Evolutionary conservation across 2,329 filamentous ascomycete genomes (phyloP).

Genomic region (Stagonosporopsis chrysanthemi): DNA sequence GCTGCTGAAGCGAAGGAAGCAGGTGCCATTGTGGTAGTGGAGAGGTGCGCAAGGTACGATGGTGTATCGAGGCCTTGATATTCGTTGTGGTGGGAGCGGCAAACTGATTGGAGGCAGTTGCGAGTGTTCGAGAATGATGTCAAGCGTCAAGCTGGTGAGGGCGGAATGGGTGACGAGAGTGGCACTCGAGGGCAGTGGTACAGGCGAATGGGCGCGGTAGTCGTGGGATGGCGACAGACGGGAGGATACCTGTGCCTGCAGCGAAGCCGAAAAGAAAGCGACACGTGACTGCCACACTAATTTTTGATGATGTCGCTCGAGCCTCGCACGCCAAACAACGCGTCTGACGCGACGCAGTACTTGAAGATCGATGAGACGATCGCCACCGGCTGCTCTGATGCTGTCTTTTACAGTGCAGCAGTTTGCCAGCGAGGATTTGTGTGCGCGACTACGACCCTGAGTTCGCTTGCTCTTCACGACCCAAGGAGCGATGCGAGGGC

Average conservation of each 20-base stretch:
- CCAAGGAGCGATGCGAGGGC: conserved; percentile 1
- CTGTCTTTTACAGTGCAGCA: background rate
- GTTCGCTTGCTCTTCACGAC: conserved; percentile 3
- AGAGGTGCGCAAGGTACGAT: conserved; percentile 27
- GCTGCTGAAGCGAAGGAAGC: conserved; percentile 61
- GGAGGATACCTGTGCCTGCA: conserved; percentile 16
- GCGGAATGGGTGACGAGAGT: conserved; percentile 22
- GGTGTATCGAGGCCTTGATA: conserved; percentile 35
- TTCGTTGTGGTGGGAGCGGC: conserved; percentile 36
- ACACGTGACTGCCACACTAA: conserved; percentile 18
- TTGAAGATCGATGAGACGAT: background rate
- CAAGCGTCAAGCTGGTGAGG: conserved; percentile 31
- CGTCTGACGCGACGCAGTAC: conserved; percentile 15
- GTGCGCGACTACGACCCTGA: conserved; percentile 2
- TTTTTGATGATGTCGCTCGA: conserved; percentile 19
- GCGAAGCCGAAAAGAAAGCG: conserved; percentile 11
- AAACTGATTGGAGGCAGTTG: conserved; percentile 34
- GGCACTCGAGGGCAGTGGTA: conserved; percentile 27
- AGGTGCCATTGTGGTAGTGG: conserved; percentile 53
- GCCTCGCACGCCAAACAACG: conserved; percentile 13
- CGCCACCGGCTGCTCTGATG: background rate
- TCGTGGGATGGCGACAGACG: conserved; percentile 21
- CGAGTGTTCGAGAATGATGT: conserved; percentile 28
- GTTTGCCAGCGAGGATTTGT: background rate
- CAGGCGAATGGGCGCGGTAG: conserved; percentile 29